Conservation (phyloP, 768 basidiomycete genomes). For the Psilocybe cyanescens region DNA sequence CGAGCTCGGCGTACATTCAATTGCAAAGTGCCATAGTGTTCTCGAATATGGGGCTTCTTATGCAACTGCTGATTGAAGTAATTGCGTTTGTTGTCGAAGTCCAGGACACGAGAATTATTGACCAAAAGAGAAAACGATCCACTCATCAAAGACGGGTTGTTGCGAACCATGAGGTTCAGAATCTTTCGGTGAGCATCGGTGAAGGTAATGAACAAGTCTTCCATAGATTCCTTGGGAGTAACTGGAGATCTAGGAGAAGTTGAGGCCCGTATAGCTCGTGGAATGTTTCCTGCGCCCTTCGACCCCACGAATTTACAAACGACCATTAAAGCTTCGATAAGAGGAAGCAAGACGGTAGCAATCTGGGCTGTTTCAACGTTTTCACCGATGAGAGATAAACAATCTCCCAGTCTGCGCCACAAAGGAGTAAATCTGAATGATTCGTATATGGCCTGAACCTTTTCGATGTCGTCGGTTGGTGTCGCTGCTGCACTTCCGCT, state of each 20-base stretch:
- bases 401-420: slow-evolving; percentile 91
- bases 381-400: slow-evolving; percentile 81
- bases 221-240: slow-evolving; percentile 77
- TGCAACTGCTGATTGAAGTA: slow-evolving; percentile 94
- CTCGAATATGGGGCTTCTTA: slow-evolving; percentile 75
- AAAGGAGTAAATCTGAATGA: slow-evolving; percentile 88
- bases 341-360: slow-evolving; percentile 88
- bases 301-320: slow-evolving; percentile 94
- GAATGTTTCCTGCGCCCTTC: slow-evolving; percentile 50
- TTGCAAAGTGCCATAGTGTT: slow-evolving; percentile 83
- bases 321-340: slow-evolving; percentile 98
- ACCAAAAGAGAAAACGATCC: slow-evolving; percentile 97
- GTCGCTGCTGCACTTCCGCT: slow-evolving; percentile 28
- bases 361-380: slow-evolving; percentile 83
- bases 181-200: slow-evolving; percentile 93
- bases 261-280: slow-evolving; percentile 62
- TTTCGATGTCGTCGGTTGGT: slow-evolving; percentile 66
- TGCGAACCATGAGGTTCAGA: slow-evolving; percentile 96
- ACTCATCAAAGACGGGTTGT: slow-evolving; percentile 97
- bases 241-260: slow-evolving; percentile 72
- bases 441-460: slow-evolving; percentile 87
- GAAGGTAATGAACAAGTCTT: slow-evolving; percentile 91
- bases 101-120: slow-evolving; percentile 93
- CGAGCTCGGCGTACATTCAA: slow-evolving; percentile 88
- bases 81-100: slow-evolving; percentile 99